phyloP scores from a whole-genome alignment of 352 stramenopile species.

The Pythium aquatile region DNA sequence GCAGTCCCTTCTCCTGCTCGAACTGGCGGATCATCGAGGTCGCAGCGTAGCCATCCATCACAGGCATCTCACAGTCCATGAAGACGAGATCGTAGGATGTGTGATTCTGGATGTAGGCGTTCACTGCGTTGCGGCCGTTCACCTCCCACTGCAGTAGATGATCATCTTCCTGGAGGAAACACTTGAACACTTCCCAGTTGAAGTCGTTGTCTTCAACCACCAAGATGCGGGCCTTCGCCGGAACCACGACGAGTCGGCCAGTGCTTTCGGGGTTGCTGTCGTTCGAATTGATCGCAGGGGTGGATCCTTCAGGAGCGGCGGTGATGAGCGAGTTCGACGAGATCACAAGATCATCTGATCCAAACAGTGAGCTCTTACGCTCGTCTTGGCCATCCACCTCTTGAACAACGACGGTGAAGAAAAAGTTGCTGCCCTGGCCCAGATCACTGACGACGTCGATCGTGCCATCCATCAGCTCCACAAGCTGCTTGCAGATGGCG shows the following conservation, averaged over 20 bases:
- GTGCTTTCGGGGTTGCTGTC: constrained; percentile 38
- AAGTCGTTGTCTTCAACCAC: constrained; percentile 90
- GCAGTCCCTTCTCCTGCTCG: constrained; percentile 60
- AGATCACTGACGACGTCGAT: constrained; percentile 82
- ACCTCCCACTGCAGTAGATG: constrained; percentile 81
- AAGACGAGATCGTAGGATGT: constrained; percentile 78
- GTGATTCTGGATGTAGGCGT: constrained; percentile 74
- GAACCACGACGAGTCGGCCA: constrained; percentile 34
- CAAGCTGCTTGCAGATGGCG: constrained; percentile 82
- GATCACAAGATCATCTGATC: constrained; percentile 50
- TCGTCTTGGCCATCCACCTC: constrained; percentile 50
- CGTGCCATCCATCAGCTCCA: constrained; percentile 80
- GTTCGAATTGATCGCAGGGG: constrained; percentile 41
- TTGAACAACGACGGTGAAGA: constrained; percentile 72
- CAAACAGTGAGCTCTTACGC: constrained; percentile 43
- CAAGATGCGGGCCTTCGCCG: constrained; percentile 70
- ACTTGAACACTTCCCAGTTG: constrained; percentile 90
- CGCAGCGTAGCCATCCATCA: constrained; percentile 82
- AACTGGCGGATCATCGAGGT: constrained; percentile 72
- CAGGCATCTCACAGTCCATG: constrained; percentile 88
- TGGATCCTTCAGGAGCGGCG: constrained; percentile 17
- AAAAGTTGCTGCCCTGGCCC: constrained; percentile 76
- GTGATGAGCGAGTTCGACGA: constrained; percentile 22
- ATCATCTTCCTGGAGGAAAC: constrained; percentile 79
- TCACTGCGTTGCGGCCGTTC: constrained; percentile 67